Evolutionary conservation across 2,329 filamentous ascomycete genomes (phyloP), one percentile per base, ranked within the genome.

Genomic region (Trematosphaeria pertusa): DNA sequence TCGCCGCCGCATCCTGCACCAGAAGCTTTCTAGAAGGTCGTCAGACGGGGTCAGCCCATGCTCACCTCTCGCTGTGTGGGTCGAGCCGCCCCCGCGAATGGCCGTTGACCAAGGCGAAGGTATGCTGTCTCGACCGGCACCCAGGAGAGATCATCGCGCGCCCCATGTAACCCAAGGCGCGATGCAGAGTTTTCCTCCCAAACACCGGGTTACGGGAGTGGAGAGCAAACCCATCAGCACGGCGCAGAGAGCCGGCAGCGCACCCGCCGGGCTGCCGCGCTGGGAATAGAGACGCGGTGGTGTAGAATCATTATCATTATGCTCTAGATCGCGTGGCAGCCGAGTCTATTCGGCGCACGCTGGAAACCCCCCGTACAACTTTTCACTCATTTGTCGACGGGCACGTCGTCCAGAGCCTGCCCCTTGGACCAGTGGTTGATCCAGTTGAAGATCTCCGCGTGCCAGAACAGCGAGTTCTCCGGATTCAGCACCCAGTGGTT

Each of bases 381-480:
- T n/a, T n/a, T n/a, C n/a, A n/a, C n/a, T n/a, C n/a, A n/a, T n/a
- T 67, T 60, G 28, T 64, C 67, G 47, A 67, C 55, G 3, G 68
- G 54, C 34, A 57, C 49, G 39, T 58, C 50, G 46, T 69, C 66
- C 37, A 71, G 53, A 35, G 54, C 54, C 37, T 50, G 51, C 26
- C 66, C 67, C 54, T 67, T 64, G 19, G 61, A 58, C 42, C 58
- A 71, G 49, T 71, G 64, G 54, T 71, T 71, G 45, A 71, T 70
- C 69, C 69, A 71, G 56, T 71, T 71, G 60, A 69, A 71, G 37
- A 71, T 69, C 58, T 71, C 69, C 36, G 81, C 83, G 64, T 97
- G 90, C 93, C 93, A 97, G n/a, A 95, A 83, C 18, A 97, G 75
- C 4, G 86, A 88, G 71, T 97, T 97, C 72, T 97, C 92, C 0